phyloP scores from a whole-genome alignment of 176 grass and related monocot genomes.

The Triticum dicoccoides region DNA sequence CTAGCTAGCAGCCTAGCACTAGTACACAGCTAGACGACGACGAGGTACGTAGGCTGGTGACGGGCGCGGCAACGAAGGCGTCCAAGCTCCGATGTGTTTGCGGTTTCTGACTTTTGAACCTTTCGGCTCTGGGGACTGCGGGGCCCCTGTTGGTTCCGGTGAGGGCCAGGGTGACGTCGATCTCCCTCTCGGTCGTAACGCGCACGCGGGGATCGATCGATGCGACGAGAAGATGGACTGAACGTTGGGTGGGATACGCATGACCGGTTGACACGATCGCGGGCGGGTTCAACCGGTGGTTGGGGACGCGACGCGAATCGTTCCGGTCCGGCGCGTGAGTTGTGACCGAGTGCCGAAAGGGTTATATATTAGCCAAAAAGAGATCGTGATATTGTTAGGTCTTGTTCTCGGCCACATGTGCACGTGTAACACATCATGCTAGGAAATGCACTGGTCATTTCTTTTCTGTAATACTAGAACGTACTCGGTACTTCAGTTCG shows the following conservation, averaged over 20 bases:
- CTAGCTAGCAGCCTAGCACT: too few relatives aligned
- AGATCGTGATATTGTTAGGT: neutral
- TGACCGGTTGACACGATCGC: conserved; percentile 13
- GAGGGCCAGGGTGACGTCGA: too few relatives aligned
- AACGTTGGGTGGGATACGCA: neutral
- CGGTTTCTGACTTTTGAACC: neutral
- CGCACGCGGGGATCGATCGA: neutral
- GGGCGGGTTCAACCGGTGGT: neutral
- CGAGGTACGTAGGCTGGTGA: neutral
- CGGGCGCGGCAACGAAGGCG: neutral
- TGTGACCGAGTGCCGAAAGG: neutral
- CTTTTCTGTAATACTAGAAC: too few relatives aligned
- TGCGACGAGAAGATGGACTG: neutral
- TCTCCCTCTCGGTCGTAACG: conserved; percentile 11
- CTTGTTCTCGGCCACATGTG: neutral
- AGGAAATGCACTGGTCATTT: neutral
- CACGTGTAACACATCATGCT: neutral
- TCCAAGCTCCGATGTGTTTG: neutral
- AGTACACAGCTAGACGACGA: neutral
- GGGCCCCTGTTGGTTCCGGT: neutral
- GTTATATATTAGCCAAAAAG: too few relatives aligned
- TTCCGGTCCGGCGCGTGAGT: neutral
- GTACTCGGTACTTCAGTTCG: too few relatives aligned
- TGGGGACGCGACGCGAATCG: neutral
- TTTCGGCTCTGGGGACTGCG: neutral